Conservation (phyloP, 108 stramenopile species). For the Fistulifera pelliculosa region DNA sequence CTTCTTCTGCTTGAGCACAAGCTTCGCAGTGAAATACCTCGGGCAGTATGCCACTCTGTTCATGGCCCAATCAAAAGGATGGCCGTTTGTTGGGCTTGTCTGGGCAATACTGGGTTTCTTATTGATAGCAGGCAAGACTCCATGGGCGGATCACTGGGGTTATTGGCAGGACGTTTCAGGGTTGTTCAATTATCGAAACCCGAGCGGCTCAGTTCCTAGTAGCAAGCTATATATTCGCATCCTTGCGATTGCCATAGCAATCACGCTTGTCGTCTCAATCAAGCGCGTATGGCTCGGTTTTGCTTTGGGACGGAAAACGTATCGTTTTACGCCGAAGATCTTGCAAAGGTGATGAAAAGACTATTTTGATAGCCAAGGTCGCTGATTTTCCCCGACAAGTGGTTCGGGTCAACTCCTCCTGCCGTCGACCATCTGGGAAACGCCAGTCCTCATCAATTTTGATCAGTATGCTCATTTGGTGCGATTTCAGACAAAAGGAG, state of each 20-base stretch:
- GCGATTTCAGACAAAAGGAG: too few relatives aligned
- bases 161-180: slow-evolving; percentile 31
- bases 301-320: slow-evolving; percentile 40
- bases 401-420: not conserved
- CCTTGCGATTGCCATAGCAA: slow-evolving; percentile 27
- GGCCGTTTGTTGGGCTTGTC: slow-evolving; percentile 27
- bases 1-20: slow-evolving; percentile 18
- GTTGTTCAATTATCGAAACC: slow-evolving; percentile 32
- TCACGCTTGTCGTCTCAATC: slow-evolving; percentile 31
- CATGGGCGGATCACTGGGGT: slow-evolving; percentile 36
- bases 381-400: slow-evolving; percentile 17
- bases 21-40: slow-evolving; percentile 5
- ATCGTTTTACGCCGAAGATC: slow-evolving; percentile 12
- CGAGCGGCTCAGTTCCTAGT: slow-evolving; percentile 18
- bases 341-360: slow-evolving; percentile 49
- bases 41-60: slow-evolving; percentile 32
- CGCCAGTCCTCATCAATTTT: not conserved
- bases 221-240: slow-evolving; percentile 10
- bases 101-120: slow-evolving; percentile 27
- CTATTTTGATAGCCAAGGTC: slow-evolving; percentile 43
- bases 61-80: slow-evolving; percentile 43
- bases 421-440: not conserved
- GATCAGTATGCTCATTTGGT: too few relatives aligned
- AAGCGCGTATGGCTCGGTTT: slow-evolving; percentile 58
- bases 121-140: slow-evolving; percentile 23